Conservation (phyloP, 768 basidiomycete genomes). For the Boletus vermiculosoides region DNA sequence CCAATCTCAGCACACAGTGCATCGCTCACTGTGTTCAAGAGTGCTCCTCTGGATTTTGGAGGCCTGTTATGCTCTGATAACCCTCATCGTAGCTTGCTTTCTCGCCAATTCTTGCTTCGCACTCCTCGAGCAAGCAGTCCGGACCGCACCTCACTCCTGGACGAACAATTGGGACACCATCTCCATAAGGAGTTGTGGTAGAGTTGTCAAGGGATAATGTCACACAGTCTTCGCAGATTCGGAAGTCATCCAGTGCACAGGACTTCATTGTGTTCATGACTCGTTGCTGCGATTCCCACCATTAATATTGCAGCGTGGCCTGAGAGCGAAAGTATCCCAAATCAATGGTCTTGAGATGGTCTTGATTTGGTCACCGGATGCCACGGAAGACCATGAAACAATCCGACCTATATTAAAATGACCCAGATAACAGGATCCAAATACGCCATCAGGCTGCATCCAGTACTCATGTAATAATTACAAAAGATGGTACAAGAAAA, state of each 20-base stretch:
- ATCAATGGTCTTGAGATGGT: neutral
- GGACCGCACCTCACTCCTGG: conserved; percentile 60
- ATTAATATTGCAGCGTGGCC: neutral
- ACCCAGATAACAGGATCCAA: neutral
- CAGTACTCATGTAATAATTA: neutral
- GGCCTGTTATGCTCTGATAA: conserved; percentile 50
- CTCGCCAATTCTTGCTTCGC: conserved; percentile 62
- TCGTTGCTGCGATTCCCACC: neutral
- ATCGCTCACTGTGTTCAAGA: conserved; percentile 36
- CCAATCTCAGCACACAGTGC: conserved; percentile 13
- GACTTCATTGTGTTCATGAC: neutral
- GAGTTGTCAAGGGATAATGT: too few relatives aligned
- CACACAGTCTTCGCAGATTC: too few relatives aligned
- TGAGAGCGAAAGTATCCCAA: neutral
- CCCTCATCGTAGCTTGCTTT: conserved; percentile 50
- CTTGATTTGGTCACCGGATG: neutral
- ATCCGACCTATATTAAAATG: neutral
- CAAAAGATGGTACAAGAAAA: neutral
- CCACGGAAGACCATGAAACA: neutral
- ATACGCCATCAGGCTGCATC: neutral
- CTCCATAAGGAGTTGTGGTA: too few relatives aligned
- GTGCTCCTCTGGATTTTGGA: conserved; percentile 52
- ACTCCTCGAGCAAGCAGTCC: conserved; percentile 69
- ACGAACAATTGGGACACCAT: conserved; percentile 64
- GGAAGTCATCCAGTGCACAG: too few relatives aligned